Base-by-base conservation (phyloP, 441 rosid genomes). In the Arabidopsis lyrata region DNA sequence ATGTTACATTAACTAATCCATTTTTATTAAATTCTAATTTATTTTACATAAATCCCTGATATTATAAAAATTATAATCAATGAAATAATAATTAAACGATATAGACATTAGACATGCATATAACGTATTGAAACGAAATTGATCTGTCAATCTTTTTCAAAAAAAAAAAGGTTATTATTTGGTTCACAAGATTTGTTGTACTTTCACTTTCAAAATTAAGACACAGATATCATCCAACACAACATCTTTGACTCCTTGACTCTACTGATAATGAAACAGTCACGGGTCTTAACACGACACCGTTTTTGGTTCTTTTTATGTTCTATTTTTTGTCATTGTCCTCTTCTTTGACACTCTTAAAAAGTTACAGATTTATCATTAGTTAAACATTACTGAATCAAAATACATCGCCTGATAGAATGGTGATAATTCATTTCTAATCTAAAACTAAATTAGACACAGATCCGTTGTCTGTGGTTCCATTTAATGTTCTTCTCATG, bases 231-330 rank as follows among this genome's bases (percentile, higher is more conserved):
- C 53, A 69, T 68, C 54, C 53, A 69, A 63, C 60, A 76, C 66
- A 69, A 55, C 66, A 62, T 10, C 18, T 63, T 70, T 76, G 60
- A 70, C 59, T 76, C 47, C 6, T 54, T 76, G 75, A 68, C 65
- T 29, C 35, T 53, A 44, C 45, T 27, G 59, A 54, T 55, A 35
- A 44, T 39, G 15, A 69, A 63, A 66, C 1, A 34, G 79, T 76
- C 80, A 76, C 80, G 80, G 80, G 76, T 70, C 62, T 12, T 11
- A 55, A 56, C 29, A 63, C 67, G 71, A 76, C 75, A 70, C 54
- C 53, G 76, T 8, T 39, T 22, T 8, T 6, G 65, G 8, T 68
- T 63, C 66, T 70, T 69, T 70, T 63, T 15, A 56, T 70, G 67
- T 64, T 39, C 55, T 15, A 48, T 63, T 41, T 35, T 61, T 70